Conservation (phyloP, 23 red algal genomes). For the Chondrus crispus region DNA sequence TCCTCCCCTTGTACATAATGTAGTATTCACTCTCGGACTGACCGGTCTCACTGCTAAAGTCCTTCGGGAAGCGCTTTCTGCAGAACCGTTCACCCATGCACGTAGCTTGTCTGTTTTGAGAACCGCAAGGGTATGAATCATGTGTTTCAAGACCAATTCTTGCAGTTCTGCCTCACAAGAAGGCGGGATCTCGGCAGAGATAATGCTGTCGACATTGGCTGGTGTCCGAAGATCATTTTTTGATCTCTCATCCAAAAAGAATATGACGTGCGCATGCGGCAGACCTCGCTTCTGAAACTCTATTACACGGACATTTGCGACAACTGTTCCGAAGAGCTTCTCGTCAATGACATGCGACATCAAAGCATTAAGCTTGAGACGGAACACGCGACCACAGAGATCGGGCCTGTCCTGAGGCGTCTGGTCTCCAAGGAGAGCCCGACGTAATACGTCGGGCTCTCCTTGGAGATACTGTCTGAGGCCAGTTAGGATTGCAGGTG, state of each 20-base stretch:
- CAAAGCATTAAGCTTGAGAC: neutral
- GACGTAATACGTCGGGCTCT: too few species aligned
- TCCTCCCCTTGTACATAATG: neutral
- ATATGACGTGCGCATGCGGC: neutral
- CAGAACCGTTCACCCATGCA: neutral
- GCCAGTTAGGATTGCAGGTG: slow-evolving; percentile 1
- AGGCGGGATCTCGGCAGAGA: neutral
- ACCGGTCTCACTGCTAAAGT: neutral
- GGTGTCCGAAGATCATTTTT: neutral
- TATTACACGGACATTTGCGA: neutral
- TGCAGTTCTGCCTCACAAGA: neutral
- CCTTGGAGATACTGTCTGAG: neutral
- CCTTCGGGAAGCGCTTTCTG: neutral
- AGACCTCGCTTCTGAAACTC: neutral
- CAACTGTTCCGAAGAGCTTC: neutral
- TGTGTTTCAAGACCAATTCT: neutral
- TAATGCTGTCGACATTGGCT: neutral
- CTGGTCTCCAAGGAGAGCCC: neutral
- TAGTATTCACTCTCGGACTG: neutral
- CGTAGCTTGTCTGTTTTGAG: neutral
- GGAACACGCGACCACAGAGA: neutral
- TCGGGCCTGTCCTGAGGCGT: neutral
- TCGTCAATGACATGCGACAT: neutral
- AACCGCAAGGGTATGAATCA: neutral
- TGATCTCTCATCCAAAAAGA: neutral